These are phyloP conservation scores for Xylariaceae sp. DNA, from an alignment of 2,329 filamentous ascomycete species.

Conservation along the genomic window DNA sequence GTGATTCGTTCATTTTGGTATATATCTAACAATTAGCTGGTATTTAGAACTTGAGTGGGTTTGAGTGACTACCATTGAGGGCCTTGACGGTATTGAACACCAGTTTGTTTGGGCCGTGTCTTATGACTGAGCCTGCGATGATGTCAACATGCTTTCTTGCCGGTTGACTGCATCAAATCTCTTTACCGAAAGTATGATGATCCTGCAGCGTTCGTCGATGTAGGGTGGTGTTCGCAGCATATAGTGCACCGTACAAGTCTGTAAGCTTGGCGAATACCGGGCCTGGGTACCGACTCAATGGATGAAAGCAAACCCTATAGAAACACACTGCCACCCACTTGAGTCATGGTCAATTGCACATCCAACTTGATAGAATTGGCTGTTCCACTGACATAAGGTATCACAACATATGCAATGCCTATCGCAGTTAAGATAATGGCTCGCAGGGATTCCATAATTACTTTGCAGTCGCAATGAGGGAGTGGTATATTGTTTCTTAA, in stretches of 20 bases:
- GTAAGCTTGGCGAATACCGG: conserved; percentile 3
- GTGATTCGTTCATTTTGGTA: conserved; percentile 11
- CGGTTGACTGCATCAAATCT: background rate
- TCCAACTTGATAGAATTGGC: too few species aligned
- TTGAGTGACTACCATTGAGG: conserved; percentile 1
- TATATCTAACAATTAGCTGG: conserved; percentile 5
- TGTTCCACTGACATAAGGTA: too few species aligned
- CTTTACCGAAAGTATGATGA: background rate
- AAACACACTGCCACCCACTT: conserved; percentile 1
- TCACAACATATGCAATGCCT: too few species aligned
- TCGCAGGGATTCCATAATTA: too few species aligned
- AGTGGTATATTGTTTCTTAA: too few species aligned
- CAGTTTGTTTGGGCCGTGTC: conserved; percentile 8
- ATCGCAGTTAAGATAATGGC: too few species aligned
- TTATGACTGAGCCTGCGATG: conserved; percentile 2
- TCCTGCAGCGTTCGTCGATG: conserved; percentile 1
- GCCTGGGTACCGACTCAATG: conserved; percentile 1
- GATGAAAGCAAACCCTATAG: conserved; percentile 3
- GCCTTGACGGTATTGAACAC: conserved; percentile 9
- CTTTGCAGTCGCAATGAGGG: too few species aligned
- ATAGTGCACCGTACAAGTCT: background rate
- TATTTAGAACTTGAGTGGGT: background rate
- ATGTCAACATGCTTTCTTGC: background rate
- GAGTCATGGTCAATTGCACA: background rate
- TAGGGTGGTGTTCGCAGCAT: conserved; percentile 2